Percentiles rank a stretch among this genome's conserved stretches.
Conservation (phyloP, 2,329 filamentous ascomycete genomes). For the Aspergillus oerlinghausenensis region DNA sequence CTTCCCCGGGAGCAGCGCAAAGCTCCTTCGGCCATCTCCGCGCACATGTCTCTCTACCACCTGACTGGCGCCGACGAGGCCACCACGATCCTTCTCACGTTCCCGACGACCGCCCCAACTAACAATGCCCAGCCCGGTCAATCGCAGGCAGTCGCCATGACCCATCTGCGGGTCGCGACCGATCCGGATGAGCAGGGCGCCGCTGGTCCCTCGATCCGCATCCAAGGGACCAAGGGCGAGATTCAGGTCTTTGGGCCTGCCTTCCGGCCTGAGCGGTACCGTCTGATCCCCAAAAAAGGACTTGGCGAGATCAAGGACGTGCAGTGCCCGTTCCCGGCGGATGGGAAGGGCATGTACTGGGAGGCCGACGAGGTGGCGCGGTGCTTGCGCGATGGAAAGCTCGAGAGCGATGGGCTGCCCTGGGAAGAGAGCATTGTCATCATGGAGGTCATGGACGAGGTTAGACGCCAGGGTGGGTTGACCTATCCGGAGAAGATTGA, state of each 20-base stretch:
- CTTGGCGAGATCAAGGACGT: slow-evolving; percentile 43
- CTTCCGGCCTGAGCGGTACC: slow-evolving; percentile 64
- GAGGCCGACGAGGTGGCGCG: slow-evolving; percentile 75
- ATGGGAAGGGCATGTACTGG: slow-evolving; percentile 84
- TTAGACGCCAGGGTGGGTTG: slow-evolving; percentile 58
- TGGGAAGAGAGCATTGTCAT: slow-evolving; percentile 75
- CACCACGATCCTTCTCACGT: slow-evolving; percentile 72
- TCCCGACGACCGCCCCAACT: slow-evolving; percentile 54
- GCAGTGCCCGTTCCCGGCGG: slow-evolving; percentile 45
- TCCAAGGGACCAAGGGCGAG: slow-evolving; percentile 76
- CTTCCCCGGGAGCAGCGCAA: slow-evolving; percentile 62
- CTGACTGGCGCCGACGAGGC: slow-evolving; percentile 70
- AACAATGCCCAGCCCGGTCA: slow-evolving; percentile 40
- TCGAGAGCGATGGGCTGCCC: slow-evolving; percentile 67
- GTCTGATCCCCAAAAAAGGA: slow-evolving; percentile 53
- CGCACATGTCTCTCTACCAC: slow-evolving; percentile 67
- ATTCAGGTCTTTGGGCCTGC: slow-evolving; percentile 73
- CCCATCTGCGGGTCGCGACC: slow-evolving; percentile 57
- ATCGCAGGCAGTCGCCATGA: slow-evolving; percentile 68
- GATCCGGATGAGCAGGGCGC: slow-evolving; percentile 59
- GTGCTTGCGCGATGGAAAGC: slow-evolving; percentile 69
- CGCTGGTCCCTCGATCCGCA: slow-evolving; percentile 65
- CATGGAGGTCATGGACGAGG: slow-evolving; percentile 76
- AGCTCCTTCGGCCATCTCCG: slow-evolving; percentile 59
- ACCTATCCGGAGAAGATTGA: slow-evolving; percentile 64